phyloP scores from a whole-genome alignment of 306 rosid genomes.

The Quercus ilex region DNA sequence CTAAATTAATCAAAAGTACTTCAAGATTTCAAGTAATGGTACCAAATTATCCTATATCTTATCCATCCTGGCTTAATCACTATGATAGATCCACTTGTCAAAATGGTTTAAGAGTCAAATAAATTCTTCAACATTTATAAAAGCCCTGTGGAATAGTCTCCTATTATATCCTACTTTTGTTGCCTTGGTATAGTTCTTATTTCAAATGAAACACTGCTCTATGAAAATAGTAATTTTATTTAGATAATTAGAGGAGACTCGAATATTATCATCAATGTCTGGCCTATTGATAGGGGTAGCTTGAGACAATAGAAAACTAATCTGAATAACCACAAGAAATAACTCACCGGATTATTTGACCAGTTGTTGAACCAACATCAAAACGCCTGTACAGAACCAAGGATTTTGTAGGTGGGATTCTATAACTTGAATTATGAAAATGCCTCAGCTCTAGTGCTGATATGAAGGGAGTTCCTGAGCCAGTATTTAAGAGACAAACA shows the following conservation, averaged over 20 bases:
- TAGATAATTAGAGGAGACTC: fast-evolving
- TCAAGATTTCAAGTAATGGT: background rate
- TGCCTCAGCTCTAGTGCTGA: constrained; percentile 52
- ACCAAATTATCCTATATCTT: fast-evolving
- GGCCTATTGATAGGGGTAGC: background rate
- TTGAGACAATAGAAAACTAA: too few relatives aligned
- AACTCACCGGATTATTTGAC: constrained; percentile 33
- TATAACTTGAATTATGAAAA: constrained; percentile 20
- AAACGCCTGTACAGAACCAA: constrained; percentile 18
- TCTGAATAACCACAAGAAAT: background rate
- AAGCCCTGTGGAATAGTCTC: too few relatives aligned
- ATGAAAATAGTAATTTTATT: background rate
- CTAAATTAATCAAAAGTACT: background rate
- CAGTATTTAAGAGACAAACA: constrained; percentile 42
- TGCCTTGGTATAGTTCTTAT: background rate
- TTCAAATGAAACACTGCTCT: background rate
- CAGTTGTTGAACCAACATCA: constrained; percentile 30
- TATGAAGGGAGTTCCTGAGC: constrained; percentile 51
- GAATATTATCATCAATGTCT: background rate
- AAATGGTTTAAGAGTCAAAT: too few relatives aligned
- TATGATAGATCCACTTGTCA: too few relatives aligned
- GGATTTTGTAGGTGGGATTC: background rate
- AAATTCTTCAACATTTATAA: too few relatives aligned
- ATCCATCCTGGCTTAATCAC: too few relatives aligned
- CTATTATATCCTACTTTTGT: background rate